Conservation (phyloP, 441 rosid genomes). For the Pelargonium fulgidum region DNA sequence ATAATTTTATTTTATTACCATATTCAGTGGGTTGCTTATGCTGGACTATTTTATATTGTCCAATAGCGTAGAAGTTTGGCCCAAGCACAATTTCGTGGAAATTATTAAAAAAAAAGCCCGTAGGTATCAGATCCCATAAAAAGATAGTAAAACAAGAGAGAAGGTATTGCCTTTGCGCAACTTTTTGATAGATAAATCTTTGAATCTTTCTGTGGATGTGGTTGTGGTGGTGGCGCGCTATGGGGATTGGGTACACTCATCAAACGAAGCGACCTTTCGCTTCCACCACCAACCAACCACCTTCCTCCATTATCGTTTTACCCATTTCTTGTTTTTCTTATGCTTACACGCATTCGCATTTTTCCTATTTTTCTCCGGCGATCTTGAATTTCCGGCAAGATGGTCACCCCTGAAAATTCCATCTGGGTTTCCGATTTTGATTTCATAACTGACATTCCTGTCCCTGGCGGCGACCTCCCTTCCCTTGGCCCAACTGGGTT, state of each 20-base stretch:
- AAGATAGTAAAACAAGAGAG: too few species aligned
- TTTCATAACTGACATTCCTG: slow-evolving; percentile 5
- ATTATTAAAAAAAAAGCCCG: too few species aligned
- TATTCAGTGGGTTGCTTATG: too few species aligned
- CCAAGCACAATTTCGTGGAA: too few species aligned
- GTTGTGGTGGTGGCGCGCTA: slow-evolving; percentile 5
- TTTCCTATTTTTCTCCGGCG: background rate
- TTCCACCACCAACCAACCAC: background rate
- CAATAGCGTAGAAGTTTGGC: too few species aligned
- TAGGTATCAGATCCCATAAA: too few species aligned
- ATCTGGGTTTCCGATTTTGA: slow-evolving; percentile 8
- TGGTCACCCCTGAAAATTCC: slow-evolving; percentile 6
- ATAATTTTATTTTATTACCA: too few species aligned
- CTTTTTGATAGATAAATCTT: too few species aligned
- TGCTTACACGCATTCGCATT: background rate
- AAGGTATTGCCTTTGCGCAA: too few species aligned
- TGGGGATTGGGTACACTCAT: slow-evolving; percentile 8
- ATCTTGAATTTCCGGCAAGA: background rate
- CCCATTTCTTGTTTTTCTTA: background rate
- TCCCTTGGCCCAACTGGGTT: slow-evolving; percentile 7
- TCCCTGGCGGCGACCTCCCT: slow-evolving; percentile 10
- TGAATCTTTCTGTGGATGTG: background rate
- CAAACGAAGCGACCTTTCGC: slow-evolving; percentile 4
- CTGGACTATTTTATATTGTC: too few species aligned
- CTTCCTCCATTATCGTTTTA: background rate